Base-by-base conservation (phyloP, 805 yeast species). In the Lipomyces spencermartinsiae region DNA sequence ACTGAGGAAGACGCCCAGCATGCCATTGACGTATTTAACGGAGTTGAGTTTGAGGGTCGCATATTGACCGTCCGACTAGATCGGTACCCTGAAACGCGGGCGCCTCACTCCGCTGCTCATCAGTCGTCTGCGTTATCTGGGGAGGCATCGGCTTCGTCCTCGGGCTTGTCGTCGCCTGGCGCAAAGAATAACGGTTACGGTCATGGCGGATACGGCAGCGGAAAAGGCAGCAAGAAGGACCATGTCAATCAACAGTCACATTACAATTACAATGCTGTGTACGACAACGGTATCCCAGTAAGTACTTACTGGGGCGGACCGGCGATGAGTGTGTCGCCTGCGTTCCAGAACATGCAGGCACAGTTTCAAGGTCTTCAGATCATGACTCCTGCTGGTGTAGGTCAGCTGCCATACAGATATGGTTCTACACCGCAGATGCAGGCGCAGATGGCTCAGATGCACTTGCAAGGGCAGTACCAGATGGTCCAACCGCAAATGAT, bases 41-140 rank as follows among this genome's bases (percentile, higher is more conserved):
- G 85, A 12, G 73, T 75, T 1, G 80, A 75, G n/a, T 89, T 87
- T 73, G 85, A 86, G 74, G 91, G 91, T 0, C 78, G 93, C 53
- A 78, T 80, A 6, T 77, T 89, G 37, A 86, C 89, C 2, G 92
- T 89, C 1, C 76, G 92, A 31, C 86, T 80, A 73, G 92, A 89
- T 73, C 81, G 82, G 69, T 83, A 80, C 67, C 88, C 88, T 14
- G 71, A 72, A n/a, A 63, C 72, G 29, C 31, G 56, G 34, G 29
- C 56, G 12, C 1, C 34, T 1, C 12, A 16, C 34, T 25, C 33
- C 19, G 7, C 29, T 29, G 33, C 56, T 29, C 49, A 59, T 29
- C 69, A 62, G 16, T 33, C 53, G 4, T 25, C 65, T 7, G 22
- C 51, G 14, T 54, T 59, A 22, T 37, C 58, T 14, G 59, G 58